These are phyloP conservation scores for Amesomyces nigricolor DNA, from an alignment of 2,329 filamentous ascomycete species.

Conservation along the genomic window DNA sequence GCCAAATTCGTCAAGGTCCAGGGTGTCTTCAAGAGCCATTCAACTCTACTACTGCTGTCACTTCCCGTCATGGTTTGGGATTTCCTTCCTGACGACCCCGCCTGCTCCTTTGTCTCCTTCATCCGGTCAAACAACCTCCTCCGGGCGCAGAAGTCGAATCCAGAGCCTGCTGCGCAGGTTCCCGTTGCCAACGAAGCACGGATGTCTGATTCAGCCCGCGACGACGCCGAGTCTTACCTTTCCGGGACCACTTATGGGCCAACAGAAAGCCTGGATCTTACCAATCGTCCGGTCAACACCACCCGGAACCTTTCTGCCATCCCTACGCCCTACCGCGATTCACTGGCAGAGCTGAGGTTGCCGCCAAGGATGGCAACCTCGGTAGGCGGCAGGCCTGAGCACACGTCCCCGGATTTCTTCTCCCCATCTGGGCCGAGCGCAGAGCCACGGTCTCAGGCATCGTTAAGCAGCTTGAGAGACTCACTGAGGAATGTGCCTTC, in stretches of 20 bases:
- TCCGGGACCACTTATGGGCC: slow-evolving; percentile 30
- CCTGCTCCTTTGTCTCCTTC: slow-evolving; percentile 54
- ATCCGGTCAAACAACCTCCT: slow-evolving; percentile 53
- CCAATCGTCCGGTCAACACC: background rate
- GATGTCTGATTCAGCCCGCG: slow-evolving; percentile 1
- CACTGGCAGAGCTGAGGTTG: slow-evolving; percentile 1
- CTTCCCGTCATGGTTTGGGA: slow-evolving; percentile 57
- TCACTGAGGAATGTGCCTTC: slow-evolving; percentile 16
- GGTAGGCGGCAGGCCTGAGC: background rate
- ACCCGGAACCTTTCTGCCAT: slow-evolving; percentile 5
- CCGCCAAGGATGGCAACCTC: background rate
- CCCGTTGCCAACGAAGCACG: slow-evolving; percentile 20
- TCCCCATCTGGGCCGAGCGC: background rate
- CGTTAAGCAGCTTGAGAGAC: slow-evolving; percentile 4
- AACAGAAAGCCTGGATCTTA: slow-evolving; percentile 16
- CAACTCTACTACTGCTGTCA: slow-evolving; percentile 52
- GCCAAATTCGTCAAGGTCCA: slow-evolving; percentile 57
- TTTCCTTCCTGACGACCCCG: slow-evolving; percentile 51
- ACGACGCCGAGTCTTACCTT: slow-evolving; percentile 28
- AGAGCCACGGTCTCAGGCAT: slow-evolving; percentile 1
- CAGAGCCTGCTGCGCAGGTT: slow-evolving; percentile 9
- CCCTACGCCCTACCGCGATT: slow-evolving; percentile 1
- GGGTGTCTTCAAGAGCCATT: slow-evolving; percentile 57
- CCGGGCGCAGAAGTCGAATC: slow-evolving; percentile 2
- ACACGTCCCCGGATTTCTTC: background rate